These are phyloP conservation scores for Talaromyces trachyspermus DNA, from an alignment of 495 filamentous ascomycete genomes.

Conservation along the genomic window DNA sequence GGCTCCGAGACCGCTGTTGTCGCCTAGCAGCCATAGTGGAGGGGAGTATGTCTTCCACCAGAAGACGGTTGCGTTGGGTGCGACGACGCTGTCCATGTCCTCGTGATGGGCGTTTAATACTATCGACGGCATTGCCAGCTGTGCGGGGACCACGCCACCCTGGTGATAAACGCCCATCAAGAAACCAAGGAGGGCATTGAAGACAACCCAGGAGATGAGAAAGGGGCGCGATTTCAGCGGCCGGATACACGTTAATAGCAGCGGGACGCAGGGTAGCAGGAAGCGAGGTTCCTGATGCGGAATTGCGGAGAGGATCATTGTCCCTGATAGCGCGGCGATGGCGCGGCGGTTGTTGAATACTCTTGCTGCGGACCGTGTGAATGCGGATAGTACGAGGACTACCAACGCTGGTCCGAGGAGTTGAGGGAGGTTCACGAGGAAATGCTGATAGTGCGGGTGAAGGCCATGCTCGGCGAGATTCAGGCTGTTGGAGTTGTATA, in stretches of 20 bases:
- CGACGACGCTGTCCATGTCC: background rate
- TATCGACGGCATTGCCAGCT: constrained; percentile 46
- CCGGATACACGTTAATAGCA: constrained; percentile 76
- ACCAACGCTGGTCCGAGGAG: constrained; percentile 82
- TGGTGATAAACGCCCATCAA: constrained; percentile 94
- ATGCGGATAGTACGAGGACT: constrained; percentile 52
- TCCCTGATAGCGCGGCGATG: constrained; percentile 74
- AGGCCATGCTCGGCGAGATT: constrained; percentile 88
- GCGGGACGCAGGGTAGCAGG: constrained; percentile 76
- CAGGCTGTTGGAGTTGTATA: constrained; percentile 67
- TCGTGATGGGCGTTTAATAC: too few species aligned
- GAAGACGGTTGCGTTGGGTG: constrained; percentile 52
- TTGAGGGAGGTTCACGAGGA: constrained; percentile 76
- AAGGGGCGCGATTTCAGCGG: constrained; percentile 59
- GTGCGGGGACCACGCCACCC: constrained; percentile 80
- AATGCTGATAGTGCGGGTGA: constrained; percentile 86
- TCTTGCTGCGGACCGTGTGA: constrained; percentile 19
- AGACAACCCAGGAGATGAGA: constrained; percentile 66
- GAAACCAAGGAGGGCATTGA: constrained; percentile 70
- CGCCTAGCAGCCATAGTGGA: constrained; percentile 83
- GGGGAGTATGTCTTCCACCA: constrained; percentile 99
- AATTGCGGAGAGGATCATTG: constrained; percentile 71
- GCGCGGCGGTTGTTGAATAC: constrained; percentile 26
- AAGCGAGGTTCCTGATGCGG: constrained; percentile 95
- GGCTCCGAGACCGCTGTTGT: constrained; percentile 49